These are phyloP conservation scores for Termitomyces sp. DNA, from an alignment of 1,284 basidiomycete species.

Conservation along the genomic window DNA sequence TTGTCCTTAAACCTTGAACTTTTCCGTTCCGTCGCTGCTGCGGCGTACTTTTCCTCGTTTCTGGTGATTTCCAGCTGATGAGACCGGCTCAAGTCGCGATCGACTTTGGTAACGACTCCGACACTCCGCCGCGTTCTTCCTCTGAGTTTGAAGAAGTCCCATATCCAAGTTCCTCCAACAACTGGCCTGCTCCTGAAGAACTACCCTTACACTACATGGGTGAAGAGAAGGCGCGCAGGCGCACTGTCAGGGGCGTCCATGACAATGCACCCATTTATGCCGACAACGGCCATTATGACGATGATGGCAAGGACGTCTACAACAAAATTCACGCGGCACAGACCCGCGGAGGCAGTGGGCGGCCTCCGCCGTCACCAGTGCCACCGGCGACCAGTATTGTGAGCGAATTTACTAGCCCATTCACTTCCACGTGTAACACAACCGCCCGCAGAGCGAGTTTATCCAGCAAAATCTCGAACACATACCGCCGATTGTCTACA, in stretches of 20 bases:
- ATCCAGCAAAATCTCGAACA: conserved; percentile 80
- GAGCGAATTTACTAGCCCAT: conserved; percentile 24
- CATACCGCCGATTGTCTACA: conserved; percentile 83
- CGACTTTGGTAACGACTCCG: conserved; percentile 56
- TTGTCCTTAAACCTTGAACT: not conserved
- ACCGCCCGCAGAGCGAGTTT: conserved; percentile 55
- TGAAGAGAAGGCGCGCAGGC: conserved; percentile 63
- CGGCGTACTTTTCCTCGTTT: conserved; percentile 6
- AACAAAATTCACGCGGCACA: conserved; percentile 51
- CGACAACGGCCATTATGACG: conserved; percentile 41
- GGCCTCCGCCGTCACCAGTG: conserved; percentile 49
- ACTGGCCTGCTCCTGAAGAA: conserved; percentile 39
- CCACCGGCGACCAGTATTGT: conserved; percentile 73
- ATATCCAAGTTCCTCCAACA: conserved; percentile 38
- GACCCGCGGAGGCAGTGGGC: conserved; percentile 53
- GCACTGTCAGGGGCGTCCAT: conserved; percentile 45
- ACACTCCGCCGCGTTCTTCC: conserved; percentile 39
- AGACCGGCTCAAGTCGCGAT: conserved; percentile 61
- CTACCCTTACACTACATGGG: conserved; percentile 68
- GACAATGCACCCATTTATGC: conserved; percentile 27
- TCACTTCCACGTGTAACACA: conserved; percentile 4
- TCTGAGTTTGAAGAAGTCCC: conserved; percentile 69
- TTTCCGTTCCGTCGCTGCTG: conserved; percentile 4
- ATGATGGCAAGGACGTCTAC: conserved; percentile 73
- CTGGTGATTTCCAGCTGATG: conserved; percentile 38